phyloP scores from a whole-genome alignment of 2,329 filamentous ascomycete genomes.

The Fusarium staphyleae region DNA sequence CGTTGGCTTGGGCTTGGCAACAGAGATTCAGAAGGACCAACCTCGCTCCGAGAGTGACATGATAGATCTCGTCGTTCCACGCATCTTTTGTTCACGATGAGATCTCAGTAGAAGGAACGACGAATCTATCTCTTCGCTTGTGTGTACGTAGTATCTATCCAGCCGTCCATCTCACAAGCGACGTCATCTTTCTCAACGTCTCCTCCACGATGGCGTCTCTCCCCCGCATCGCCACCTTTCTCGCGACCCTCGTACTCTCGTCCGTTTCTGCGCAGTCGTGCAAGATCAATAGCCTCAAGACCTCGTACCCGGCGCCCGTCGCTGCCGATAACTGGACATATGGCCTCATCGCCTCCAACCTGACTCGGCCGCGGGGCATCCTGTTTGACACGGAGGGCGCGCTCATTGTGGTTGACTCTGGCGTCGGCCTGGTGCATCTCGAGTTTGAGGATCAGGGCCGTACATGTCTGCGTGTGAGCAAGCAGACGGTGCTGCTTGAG shows the following conservation, averaged over 20 bases:
- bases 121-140: not conserved
- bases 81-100: not conserved
- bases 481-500: constrained; percentile 48
- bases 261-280: constrained; percentile 1
- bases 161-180: not conserved
- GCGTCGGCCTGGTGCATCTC: constrained; percentile 52
- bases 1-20: not conserved
- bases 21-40: not conserved
- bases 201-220: constrained; percentile 19
- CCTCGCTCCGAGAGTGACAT: not conserved
- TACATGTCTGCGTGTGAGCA: constrained; percentile 50
- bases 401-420: constrained; percentile 55
- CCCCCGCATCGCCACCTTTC: constrained; percentile 15
- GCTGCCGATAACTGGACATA: constrained; percentile 54
- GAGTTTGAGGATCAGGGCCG: constrained; percentile 51
- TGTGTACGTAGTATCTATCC: not conserved
- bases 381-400: constrained; percentile 55
- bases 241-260: constrained; percentile 3
- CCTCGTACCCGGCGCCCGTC: constrained; percentile 47
- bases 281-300: constrained; percentile 41
- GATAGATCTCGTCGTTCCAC: not conserved
- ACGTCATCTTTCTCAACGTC: constrained; percentile 13
- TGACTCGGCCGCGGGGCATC: constrained; percentile 54
- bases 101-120: too few species aligned
- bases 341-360: constrained; percentile 51